Base-by-base conservation (phyloP, 1,139 yeast species). In the Arxiozyma slooffiae region DNA sequence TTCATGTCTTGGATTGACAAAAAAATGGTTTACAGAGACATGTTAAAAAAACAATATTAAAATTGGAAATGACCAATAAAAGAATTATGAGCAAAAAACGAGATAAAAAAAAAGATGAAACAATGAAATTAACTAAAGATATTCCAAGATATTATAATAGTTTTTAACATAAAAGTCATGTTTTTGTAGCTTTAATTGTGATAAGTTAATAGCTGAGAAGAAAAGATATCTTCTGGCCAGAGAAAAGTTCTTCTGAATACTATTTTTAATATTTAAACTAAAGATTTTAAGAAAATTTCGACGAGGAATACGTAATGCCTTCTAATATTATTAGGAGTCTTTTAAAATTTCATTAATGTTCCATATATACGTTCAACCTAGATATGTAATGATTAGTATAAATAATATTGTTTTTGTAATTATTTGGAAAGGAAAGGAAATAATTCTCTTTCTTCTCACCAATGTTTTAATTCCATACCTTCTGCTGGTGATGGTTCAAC, bases 401-500 rank as follows among this genome's bases (percentile, higher is more conserved):
- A 3, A 9, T 9, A 8, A 26, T 26, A 8, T 3, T 26, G 3
- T 26, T 26, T 26, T 9, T 26, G 14, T 5, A 26, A 3, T 26
- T 26, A 26, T 26, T 14, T 9, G 11, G 11, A 26, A 26, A 8
- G 34, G 7, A 14, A 26, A 9, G 34, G n/a, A n/a, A 26, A 14
- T 26, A 26, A 26, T 3, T 8, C 11, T 14, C 34, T 26, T 26
- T 14, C 11, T 26, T 26, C 5, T 57, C 52, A 61, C 71, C 74
- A 73, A 30, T 64, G 55, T 54, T 68, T 73, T 16, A 71, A 67
- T 58, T 72, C 79, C 77, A 79, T 74, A 3, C 88, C 89, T 46
- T 81, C 85, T 0, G 97, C 97, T 2, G 96, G 92, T 41, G 77
- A 69, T 2, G 85, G 78, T 58, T 85, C 88, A 50, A 84, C 86